Conservation (phyloP, 2,329 filamentous ascomycete genomes). For the Thielaviopsis ethacetica region DNA sequence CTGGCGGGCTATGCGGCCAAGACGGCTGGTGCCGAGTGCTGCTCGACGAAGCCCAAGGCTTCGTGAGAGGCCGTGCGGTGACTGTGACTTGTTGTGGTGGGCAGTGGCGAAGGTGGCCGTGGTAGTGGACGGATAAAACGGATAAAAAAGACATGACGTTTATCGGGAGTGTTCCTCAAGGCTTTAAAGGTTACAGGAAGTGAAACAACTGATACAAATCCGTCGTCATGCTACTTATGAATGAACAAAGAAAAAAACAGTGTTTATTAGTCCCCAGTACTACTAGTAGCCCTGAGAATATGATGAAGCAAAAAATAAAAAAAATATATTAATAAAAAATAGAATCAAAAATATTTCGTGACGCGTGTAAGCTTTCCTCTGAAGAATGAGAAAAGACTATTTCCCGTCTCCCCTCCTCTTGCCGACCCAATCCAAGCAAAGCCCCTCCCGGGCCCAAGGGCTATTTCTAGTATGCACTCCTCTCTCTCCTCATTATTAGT, state of each 20-base stretch:
- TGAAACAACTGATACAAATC: background rate
- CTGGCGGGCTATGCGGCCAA: constrained; percentile 30
- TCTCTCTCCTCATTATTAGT: background rate
- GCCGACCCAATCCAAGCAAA: background rate
- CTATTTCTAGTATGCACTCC: background rate
- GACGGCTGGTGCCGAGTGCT: constrained; percentile 34
- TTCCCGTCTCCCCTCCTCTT: background rate
- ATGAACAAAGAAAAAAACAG: constrained; percentile 1
- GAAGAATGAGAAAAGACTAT: background rate
- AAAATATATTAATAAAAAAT: background rate
- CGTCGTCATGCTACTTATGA: background rate
- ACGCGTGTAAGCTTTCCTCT: background rate
- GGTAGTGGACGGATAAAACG: no score
- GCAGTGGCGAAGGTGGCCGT: no score
- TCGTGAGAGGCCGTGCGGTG: no score
- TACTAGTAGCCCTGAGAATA: no score
- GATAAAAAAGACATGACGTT: no score
- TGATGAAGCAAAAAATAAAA: constrained; percentile 6
- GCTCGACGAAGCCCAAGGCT: constrained; percentile 27
- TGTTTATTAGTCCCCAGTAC: constrained; percentile 13
- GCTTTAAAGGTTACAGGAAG: background rate
- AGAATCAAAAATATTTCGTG: background rate
- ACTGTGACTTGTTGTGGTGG: no score
- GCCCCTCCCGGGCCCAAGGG: background rate
- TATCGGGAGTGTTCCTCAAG: background rate